Base-by-base conservation (phyloP, 208 protist genomes). In the Strigomonas culicis region DNA sequence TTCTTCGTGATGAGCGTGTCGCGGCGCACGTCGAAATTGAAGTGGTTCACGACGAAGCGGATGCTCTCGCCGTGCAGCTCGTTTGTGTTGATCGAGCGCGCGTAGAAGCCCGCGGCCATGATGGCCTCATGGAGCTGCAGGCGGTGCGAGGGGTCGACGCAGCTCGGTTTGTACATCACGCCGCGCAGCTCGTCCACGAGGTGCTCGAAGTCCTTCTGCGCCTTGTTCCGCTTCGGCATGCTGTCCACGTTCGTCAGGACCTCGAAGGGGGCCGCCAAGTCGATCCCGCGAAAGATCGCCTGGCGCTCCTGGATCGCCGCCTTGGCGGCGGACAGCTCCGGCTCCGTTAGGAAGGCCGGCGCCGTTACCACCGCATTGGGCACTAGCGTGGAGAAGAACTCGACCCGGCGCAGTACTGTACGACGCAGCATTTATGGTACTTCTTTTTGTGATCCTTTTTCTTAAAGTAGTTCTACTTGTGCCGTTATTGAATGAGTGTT, bases 1-100 rank as follows among this genome's bases (percentile, higher is more conserved):
- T 74, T 74, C 24, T 77, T 72, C 1, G 90, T 91, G 61, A 96
- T 94, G 21, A 49, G 24, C 1, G 68, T 86, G 71, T 96, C 90
- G 21, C 90, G 90, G 31, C 90, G 90, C 17, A 96, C 73, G 68
- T 94, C 87, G 66, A 94, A 94, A 63, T 94, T 94, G 77, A 89
- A 96, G 75, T 96, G 90, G 59, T 94, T 83, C 19, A 94, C 59
- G 19, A 92, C 84, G 75, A 93, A 96, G 24, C 90, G 78, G 31
- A 83, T 78, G 15, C 61, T 66, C 68, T 94, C 87, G 21, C 86
- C 87, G 36, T 90, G 79, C 7, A 94, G 74, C 30, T 82, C 73
- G n/a, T 65, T 92, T 0, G 68, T 51, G 55, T 66, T 86, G 25
- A 84, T 79, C 17, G 74, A 72, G 8, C 87, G 77, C 43, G 83